A percentile compares a stretch with the other conserved stretches of the same genome.
phyloP scores from a whole-genome alignment of 768 basidiomycete genomes.

The Coprinopsis sp. region DNA sequence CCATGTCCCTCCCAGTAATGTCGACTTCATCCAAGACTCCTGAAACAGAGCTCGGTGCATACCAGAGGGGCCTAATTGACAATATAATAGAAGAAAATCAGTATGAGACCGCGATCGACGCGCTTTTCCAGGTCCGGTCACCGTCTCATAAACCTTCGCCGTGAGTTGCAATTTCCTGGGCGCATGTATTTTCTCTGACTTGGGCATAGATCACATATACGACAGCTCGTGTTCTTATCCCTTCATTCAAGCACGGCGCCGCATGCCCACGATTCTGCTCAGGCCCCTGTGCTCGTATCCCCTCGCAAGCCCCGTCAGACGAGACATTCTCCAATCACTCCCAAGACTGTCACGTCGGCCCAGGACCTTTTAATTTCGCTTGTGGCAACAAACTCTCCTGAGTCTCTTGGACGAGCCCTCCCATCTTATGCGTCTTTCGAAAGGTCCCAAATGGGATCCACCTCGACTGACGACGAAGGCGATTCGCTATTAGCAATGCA shows the following conservation, averaged over 20 bases:
- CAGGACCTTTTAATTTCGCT: conserved; percentile 52
- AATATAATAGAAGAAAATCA: conserved; percentile 75
- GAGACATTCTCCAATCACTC: conserved; percentile 36
- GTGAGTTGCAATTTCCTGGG: conserved; percentile 34
- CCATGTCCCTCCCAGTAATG: not conserved
- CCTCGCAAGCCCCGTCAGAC: conserved; percentile 38
- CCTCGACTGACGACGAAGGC: conserved; percentile 29
- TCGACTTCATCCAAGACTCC: not conserved
- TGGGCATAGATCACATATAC: conserved; percentile 58
- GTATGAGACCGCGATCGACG: conserved; percentile 61
- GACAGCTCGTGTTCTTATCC: conserved; percentile 67
- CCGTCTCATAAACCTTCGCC: conserved; percentile 50
- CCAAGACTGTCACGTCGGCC: conserved; percentile 45
- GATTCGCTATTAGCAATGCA: conserved; percentile 58
- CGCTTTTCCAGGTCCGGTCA: conserved; percentile 59
- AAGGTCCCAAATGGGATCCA: conserved; percentile 13
- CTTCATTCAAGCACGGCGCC: conserved; percentile 45
- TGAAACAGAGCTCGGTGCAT: conserved; percentile 11
- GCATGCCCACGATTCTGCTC: conserved; percentile 14
- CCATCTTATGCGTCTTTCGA: conserved; percentile 40
- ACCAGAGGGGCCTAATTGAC: conserved; percentile 46
- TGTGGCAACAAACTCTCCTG: conserved; percentile 51
- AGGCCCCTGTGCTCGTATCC: conserved; percentile 32
- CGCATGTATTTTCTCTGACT: conserved; percentile 9
- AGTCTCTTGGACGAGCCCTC: conserved; percentile 47